Conservation (phyloP, 495 filamentous ascomycete species). For the Daldinia grandis region DNA sequence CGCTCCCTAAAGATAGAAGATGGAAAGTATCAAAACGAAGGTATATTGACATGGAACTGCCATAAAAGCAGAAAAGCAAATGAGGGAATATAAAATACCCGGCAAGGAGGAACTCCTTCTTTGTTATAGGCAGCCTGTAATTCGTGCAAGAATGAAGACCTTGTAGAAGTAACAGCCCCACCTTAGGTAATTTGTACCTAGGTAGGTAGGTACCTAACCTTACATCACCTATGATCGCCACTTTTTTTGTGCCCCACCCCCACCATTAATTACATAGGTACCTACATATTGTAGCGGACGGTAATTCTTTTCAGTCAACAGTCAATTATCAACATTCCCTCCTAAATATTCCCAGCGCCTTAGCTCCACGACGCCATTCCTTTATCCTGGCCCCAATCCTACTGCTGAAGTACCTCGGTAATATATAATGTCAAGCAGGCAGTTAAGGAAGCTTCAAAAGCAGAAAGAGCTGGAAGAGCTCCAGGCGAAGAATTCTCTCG, state of each 20-base stretch:
- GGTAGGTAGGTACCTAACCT: no score
- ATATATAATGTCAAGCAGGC: conserved; percentile 77
- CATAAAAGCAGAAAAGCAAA: neutral
- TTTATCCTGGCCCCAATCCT: neutral
- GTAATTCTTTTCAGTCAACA: neutral
- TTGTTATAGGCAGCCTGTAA: neutral
- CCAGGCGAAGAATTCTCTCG: conserved; percentile 35
- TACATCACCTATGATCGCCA: neutral
- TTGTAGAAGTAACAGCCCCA: neutral
- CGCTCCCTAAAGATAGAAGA: neutral
- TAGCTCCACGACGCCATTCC: neutral
- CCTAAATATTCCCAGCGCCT: neutral
- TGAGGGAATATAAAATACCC: no score
- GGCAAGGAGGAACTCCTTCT: neutral
- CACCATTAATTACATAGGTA: conserved; percentile 1
- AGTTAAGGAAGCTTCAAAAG: conserved; percentile 80
- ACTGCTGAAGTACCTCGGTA: neutral
- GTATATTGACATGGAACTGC: neutral
- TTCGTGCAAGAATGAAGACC: neutral
- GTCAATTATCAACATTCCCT: neutral
- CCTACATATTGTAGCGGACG: no score
- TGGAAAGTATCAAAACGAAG: neutral
- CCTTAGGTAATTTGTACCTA: conserved; percentile 3
- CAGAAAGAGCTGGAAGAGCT: conserved; percentile 64
- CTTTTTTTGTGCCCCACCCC: neutral